Base-by-base conservation (phyloP, 805 yeast genomes). In the Starmerella cellae region DNA sequence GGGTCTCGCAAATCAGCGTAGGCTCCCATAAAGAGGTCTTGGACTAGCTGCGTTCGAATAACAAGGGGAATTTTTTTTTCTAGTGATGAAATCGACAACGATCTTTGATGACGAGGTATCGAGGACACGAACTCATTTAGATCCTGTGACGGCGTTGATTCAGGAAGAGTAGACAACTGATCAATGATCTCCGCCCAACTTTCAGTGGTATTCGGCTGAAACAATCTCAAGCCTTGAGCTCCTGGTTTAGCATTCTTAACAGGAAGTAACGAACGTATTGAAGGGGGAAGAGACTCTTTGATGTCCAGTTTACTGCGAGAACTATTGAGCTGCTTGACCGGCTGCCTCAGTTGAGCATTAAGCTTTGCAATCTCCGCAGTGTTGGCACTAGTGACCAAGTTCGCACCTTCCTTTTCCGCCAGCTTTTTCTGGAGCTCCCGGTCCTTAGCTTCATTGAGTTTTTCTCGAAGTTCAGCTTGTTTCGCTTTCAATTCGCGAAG, bases 1-100 rank as follows among this genome's bases (percentile, higher is more conserved):
- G 52, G 48, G 10, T 49, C 31, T 2, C 61, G 59, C 3, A 21
- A 24, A 14, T 54, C 51, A 1, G 66, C 65, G 42, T 61, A 60
- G 1, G 58, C 60, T 9, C 58, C 55, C 55, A 62, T 57, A 21
- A 58, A 43, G 6, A 44, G 38, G 29, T 63, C 60, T 24, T 41
- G 19, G 2, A 55, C 44, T 17, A 43, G 43, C 24, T 43, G 50
- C 6, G 54, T 32, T 5, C 37, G 31, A 9, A 23, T n/a, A 2
- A 19, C 16, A 1, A 40, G 51, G 1, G 41, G 34, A 29, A 58
- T 36, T 55, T 58, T 49, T 5, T 44, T 42, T 22, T 55, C 54
- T 3, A 63, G 42, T 18, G 37, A 20, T 1, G 44, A 37, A 5
- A 51, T 49, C 3, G 47, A 31, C 1, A 22, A 9, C 1, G 56